phyloP scores from a whole-genome alignment of 768 basidiomycete genomes.

The Rhodotorula babjevae region DNA sequence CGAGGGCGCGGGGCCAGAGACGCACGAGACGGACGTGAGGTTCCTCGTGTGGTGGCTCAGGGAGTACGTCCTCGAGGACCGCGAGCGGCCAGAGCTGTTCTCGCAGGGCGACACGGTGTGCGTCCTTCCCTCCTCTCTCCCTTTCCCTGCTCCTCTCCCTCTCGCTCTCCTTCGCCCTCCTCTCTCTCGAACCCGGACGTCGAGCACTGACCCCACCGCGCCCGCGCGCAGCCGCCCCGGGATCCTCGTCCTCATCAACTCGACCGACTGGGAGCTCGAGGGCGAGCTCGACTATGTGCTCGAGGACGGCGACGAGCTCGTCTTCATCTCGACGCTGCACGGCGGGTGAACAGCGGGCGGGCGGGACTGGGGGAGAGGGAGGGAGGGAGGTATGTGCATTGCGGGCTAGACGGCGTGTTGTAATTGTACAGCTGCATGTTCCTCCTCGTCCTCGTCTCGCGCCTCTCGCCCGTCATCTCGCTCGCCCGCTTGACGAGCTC shows the following conservation, averaged over 20 bases:
- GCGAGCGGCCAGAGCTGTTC: slow-evolving; percentile 82
- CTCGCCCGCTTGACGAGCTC: no score
- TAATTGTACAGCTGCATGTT: not conserved
- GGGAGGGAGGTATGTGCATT: not conserved
- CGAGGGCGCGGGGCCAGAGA: no score
- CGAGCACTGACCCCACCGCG: not conserved
- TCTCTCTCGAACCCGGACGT: not conserved
- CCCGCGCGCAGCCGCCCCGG: slow-evolving; percentile 70
- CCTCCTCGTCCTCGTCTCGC: no score
- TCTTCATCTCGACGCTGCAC: slow-evolving; percentile 94
- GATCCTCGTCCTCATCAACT: slow-evolving; percentile 92
- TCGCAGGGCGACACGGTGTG: slow-evolving; percentile 82
- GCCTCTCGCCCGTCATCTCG: no score
- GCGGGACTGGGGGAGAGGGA: not conserved
- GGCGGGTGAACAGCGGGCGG: slow-evolving; percentile 58
- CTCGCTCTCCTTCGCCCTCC: not conserved
- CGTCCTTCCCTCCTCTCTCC: slow-evolving; percentile 34
- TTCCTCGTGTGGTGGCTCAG: slow-evolving; percentile 76
- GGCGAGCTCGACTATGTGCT: slow-evolving; percentile 82
- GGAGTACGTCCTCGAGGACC: slow-evolving; percentile 60
- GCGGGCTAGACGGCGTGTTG: not conserved
- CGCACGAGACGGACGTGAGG: slow-evolving; percentile 58
- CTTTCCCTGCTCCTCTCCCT: not conserved
- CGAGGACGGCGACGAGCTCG: slow-evolving; percentile 75
- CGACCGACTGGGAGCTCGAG: slow-evolving; percentile 96